Evolutionary conservation across 2,329 filamentous ascomycete genomes (phyloP).

Genomic region (Emydomyces testavorans): DNA sequence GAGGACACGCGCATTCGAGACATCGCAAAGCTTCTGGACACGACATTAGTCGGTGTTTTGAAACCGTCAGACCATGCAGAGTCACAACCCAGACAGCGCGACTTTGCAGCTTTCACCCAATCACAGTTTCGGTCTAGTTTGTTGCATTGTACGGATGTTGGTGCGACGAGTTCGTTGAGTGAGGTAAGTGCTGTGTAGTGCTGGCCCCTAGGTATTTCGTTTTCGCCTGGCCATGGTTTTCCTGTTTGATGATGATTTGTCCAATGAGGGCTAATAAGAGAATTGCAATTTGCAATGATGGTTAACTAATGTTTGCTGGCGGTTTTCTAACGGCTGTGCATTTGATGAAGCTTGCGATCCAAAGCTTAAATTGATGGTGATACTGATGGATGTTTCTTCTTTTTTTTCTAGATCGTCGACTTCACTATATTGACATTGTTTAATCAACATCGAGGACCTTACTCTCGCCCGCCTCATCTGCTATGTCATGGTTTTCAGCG

Average conservation of each 20-base stretch:
- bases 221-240: too few relatives aligned
- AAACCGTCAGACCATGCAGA: slow-evolving; percentile 23
- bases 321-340: slow-evolving; percentile 2
- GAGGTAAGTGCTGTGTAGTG: slow-evolving; percentile 44
- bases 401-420: slow-evolving; percentile 53
- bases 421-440: slow-evolving; percentile 71
- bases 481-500: slow-evolving; percentile 73
- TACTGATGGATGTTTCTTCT: neutral
- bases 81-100: slow-evolving; percentile 38
- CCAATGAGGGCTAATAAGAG: too few relatives aligned
- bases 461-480: slow-evolving; percentile 55
- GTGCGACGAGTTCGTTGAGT: slow-evolving; percentile 45
- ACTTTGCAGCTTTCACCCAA: slow-evolving; percentile 53
- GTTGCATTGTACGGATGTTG: slow-evolving; percentile 26
- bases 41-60: slow-evolving; percentile 51
- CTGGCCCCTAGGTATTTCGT: too few relatives aligned
- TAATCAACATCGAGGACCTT: slow-evolving; percentile 40
- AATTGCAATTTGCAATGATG: too few relatives aligned
- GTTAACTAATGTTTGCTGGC: too few relatives aligned
- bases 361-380: neutral
- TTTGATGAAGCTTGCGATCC: neutral
- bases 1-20: slow-evolving; percentile 4
- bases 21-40: slow-evolving; percentile 54
- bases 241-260: too few relatives aligned
- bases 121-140: slow-evolving; percentile 37